phyloP scores from a whole-genome alignment of 805 yeast species.

The Komagataella kurtzmanii region DNA sequence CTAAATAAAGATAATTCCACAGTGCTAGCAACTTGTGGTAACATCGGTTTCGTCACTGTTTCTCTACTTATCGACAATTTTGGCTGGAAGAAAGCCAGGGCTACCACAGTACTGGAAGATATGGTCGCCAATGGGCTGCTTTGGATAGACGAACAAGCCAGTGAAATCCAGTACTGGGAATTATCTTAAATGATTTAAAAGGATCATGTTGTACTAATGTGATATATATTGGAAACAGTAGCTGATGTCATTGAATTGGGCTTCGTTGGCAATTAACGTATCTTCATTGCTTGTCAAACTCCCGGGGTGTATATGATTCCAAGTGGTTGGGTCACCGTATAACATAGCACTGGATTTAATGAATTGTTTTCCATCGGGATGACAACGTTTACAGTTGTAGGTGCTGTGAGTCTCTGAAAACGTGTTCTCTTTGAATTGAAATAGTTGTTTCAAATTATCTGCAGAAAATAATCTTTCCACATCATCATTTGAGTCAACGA shows the following conservation, averaged over 20 bases:
- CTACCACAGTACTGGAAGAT: slow-evolving; percentile 53
- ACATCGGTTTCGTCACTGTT: slow-evolving; percentile 61
- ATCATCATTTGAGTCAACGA: slow-evolving; percentile 91
- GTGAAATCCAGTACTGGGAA: slow-evolving; percentile 44
- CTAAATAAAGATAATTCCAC: slow-evolving; percentile 54
- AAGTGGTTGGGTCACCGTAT: slow-evolving; percentile 94
- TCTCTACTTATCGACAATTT: slow-evolving; percentile 59
- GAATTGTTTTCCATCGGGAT: slow-evolving; percentile 38
- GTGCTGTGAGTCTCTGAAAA: slow-evolving; percentile 88
- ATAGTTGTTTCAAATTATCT: slow-evolving; percentile 65
- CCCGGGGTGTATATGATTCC: slow-evolving; percentile 78
- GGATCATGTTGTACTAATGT: slow-evolving; percentile 25
- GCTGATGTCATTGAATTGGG: slow-evolving; percentile 52
- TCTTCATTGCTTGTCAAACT: slow-evolving; percentile 61
- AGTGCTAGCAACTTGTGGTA: slow-evolving; percentile 64
- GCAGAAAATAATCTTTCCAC: slow-evolving; percentile 86
- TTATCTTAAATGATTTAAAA: slow-evolving; percentile 46
- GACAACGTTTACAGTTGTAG: slow-evolving; percentile 76
- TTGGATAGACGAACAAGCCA: slow-evolving; percentile 62
- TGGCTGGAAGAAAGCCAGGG: slow-evolving; percentile 55
- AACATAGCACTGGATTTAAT: slow-evolving; percentile 72
- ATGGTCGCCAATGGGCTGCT: slow-evolving; percentile 73
- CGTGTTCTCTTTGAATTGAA: slow-evolving; percentile 54
- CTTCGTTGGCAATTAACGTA: slow-evolving; percentile 62
- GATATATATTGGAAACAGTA: slow-evolving; percentile 92